Base-by-base conservation (phyloP, 352 stramenopile species). In the Phytopythium cucurbitacearum region DNA sequence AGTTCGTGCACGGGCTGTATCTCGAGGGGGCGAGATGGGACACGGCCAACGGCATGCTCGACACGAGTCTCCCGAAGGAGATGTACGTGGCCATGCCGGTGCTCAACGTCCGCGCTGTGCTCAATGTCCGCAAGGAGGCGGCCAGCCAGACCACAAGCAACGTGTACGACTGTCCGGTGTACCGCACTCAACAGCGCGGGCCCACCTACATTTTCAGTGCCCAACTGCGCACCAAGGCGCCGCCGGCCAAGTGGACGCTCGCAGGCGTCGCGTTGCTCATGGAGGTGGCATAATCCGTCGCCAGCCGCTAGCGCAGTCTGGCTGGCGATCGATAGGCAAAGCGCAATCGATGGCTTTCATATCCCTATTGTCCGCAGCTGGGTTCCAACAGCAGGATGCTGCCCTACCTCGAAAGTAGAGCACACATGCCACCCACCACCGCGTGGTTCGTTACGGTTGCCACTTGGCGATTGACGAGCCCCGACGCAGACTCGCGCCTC, bases 61-160 rank as follows among this genome's bases (percentile, higher is more conserved):
- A 96, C 47, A 65, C 59, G 34, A 91, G 83, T 48, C 41, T 78
- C 35, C 87, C 91, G 0, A 91, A 95, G 70, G 91, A 98, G 59
- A 94, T 98, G 74, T 91, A 94, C 67, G 89, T 88, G 28, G 12
- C 55, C 1, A 97, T 98, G 90, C 91, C 92, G 5, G 89, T 97
- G 21, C 90, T 97, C 46, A 96, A 94, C 51, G 91, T 73, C 51
- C 82, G 89, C 21, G 89, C 87, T 3, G 66, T 91, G 9, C 65
- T 91, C 5, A 64, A 62, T 8, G 54, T 67, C 2, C 67, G 58
- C 44, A 86, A 81, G 40, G 74, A 80, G 16, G 7, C 65, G 15
- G 40, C 60, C 40, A 51, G 48, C 2, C 53, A 56, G n/a, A 42
- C 55, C 12, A 56, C 15, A 13, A 40, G 16, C 38, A 80, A 70